Evolutionary conservation across 108 stramenopile species (phyloP), one percentile per base, ranked within the genome.

Genomic region (Skeletonema grethae): DNA sequence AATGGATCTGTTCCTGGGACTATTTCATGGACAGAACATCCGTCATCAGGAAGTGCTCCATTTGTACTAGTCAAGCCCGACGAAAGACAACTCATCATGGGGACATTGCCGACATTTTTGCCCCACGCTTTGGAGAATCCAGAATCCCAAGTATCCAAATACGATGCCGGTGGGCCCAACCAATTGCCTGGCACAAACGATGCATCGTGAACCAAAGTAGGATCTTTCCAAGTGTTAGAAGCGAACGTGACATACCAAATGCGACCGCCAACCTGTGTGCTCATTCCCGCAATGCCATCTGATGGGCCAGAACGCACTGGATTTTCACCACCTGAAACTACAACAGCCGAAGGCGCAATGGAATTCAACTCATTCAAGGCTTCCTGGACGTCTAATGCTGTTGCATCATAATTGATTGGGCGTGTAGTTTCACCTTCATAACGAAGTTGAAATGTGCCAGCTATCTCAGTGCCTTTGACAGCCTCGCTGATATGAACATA

Each of bases 81-180:
- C 29, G 48, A 50, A 65, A 84, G 70, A 68, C 95, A 96, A 7
- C 61, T 62, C 9, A 95, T 82, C 15, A 72, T 50, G 22, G 79
- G 79, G 30, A 90, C 59, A 65, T 86, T 71, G 6, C 95, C 95
- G 1, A 89, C 88, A 76, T 95, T 93, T 69, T 85, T 91, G 28
- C 95, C 95, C 95, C 95, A 96, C 31, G 85, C 87, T 58, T 85
- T 89, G 55, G 89, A 87, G 67, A 87, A 88, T 1, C 91, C 92
- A 13, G 88, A 88, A 35, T 62, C 67, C 95, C 95, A 96, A 9
- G 79, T 84, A 71, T 90, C 92, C 31, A 56, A 57, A 61, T 82
- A 82, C 7, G 46, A 46, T 25, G 83, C 82, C 7, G 77, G 63
- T 3, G 65, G 67, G 10, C 90, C 90, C 5, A 73, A 56, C 92